Evolutionary conservation across 768 basidiomycete genomes (phyloP), one percentile per base, ranked within the genome.

Genomic region (Leccinellum albellum): DNA sequence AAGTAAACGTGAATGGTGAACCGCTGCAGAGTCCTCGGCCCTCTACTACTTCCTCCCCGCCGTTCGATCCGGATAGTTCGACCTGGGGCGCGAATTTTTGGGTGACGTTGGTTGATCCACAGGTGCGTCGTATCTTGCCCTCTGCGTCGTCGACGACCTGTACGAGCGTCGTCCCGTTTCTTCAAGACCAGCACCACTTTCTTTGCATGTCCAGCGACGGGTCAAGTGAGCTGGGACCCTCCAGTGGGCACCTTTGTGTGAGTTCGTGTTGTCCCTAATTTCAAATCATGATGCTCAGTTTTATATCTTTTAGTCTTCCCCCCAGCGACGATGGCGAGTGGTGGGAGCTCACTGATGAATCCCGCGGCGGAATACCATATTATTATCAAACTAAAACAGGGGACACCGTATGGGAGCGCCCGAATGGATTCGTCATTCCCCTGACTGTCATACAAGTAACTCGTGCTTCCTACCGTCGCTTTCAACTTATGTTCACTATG

Each of bases 321-420:
- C 89, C 91, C 6, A 89, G 79, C 62, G 79, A 82, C 4, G 85
- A 90, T 45, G 94, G 94, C 42, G 93, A 96, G 70, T 97, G 94
- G 94, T 98, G 94, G 94, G 94, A 97, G 72, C 80, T 97, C 57
- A 78, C 78, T 46, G 94, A 98, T 69, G 89, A 92, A 35, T 82
- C 86, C 46, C 81, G 91, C 51, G 88, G 86, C 46, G 91, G 91
- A 29, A 76, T 94, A 55, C 85, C 90, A 4, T 98, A 98, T 70
- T 98, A 94, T 74, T 95, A 96, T 73, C 94, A 95, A 66, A 97
- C 94, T 10, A 88, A 92, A 71, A 87, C 91, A 1, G 87, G 88
- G 1, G 88, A 91, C 64, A 96, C 94, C 1, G 88, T 91, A 33
- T 98, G 94, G 94, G 91, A 91, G 57, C 82, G 88, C n/a, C 94